Evolutionary conservation across 1,284 basidiomycete genomes (phyloP).

Genomic region (Thecaphora frezii): DNA sequence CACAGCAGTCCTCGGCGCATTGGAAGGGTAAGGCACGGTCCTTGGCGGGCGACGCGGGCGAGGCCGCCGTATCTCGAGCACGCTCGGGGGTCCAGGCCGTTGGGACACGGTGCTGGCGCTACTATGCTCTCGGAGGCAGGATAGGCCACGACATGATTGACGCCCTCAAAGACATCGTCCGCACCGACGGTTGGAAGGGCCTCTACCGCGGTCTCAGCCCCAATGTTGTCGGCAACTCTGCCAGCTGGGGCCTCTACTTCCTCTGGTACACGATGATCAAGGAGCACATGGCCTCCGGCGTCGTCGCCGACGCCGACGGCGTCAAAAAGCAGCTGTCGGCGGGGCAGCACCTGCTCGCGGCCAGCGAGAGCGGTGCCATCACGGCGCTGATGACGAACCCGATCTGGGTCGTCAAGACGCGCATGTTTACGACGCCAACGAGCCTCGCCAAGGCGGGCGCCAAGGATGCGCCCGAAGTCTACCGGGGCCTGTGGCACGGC

Average conservation of each 20-base stretch:
- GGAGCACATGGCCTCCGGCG: constrained; percentile 59
- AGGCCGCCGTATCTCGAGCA: neutral
- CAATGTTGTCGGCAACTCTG: constrained; percentile 93
- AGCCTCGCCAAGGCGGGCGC: constrained; percentile 49
- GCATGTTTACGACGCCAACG: constrained; percentile 85
- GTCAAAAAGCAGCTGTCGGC: constrained; percentile 66
- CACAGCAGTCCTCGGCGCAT: no score
- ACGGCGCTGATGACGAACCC: constrained; percentile 96
- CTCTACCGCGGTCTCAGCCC: constrained; percentile 87
- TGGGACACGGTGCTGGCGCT: constrained; percentile 22
- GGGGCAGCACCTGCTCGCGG: constrained; percentile 80
- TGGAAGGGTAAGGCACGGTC: no score
- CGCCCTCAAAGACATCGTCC: constrained; percentile 74
- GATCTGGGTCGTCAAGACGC: constrained; percentile 96
- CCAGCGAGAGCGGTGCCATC: constrained; percentile 86
- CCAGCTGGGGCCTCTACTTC: constrained; percentile 97
- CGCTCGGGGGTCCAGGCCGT: constrained; percentile 4
- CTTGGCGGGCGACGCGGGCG: neutral
- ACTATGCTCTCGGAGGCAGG: constrained; percentile 41
- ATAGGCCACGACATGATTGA: constrained; percentile 72
- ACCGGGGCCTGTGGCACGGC: constrained; percentile 47
- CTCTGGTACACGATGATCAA: constrained; percentile 98
- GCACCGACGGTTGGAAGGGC: constrained; percentile 76
- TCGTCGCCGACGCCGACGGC: constrained; percentile 4
- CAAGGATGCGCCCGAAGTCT: constrained; percentile 18